A percentile compares a stretch with the other conserved stretches of the same genome.
These are phyloP conservation scores for Geosiphon pyriformis DNA, from an alignment of 192 early-diverging fungal species.

Conservation along the genomic window DNA sequence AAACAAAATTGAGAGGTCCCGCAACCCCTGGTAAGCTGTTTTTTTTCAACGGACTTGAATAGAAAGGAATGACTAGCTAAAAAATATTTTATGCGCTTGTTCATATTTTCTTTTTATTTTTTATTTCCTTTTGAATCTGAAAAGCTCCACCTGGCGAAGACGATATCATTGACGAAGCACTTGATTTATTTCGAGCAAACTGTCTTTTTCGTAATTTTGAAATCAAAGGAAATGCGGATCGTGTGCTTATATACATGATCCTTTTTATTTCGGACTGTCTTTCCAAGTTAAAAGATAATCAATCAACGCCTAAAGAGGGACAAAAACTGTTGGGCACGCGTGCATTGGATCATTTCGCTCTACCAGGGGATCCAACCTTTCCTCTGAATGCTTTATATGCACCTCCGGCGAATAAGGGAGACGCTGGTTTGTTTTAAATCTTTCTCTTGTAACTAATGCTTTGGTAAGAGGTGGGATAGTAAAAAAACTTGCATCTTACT, in stretches of 20 bases:
- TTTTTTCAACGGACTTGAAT: no score
- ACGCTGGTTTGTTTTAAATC: slow-evolving; percentile 57
- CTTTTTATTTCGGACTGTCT: slow-evolving; percentile 88
- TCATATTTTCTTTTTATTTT: background rate
- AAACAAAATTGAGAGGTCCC: slow-evolving; percentile 81
- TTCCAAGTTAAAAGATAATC: slow-evolving; percentile 50
- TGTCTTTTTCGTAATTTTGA: slow-evolving; percentile 99
- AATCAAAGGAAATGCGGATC: slow-evolving; percentile 89
- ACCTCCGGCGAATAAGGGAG: slow-evolving; percentile 58
- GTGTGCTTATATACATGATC: slow-evolving; percentile 91
- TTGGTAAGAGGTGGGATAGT: no score
- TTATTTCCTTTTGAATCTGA: slow-evolving; percentile 31
- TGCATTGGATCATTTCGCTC: slow-evolving; percentile 83
- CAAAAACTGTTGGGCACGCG: slow-evolving; percentile 72
- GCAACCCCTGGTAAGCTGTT: slow-evolving; percentile 63
- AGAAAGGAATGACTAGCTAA: background rate
- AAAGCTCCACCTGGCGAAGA: slow-evolving; percentile 49
- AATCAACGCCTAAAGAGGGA: slow-evolving; percentile 67
- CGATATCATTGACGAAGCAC: slow-evolving; percentile 93
- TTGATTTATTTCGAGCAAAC: slow-evolving; percentile 93
- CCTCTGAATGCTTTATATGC: slow-evolving; percentile 90
- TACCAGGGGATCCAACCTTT: slow-evolving; percentile 91
- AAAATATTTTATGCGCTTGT: background rate
- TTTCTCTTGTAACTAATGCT: no score
- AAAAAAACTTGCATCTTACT: no score